Conservation (phyloP, 306 rosid genomes). For the Begonia fuchsioides region DNA sequence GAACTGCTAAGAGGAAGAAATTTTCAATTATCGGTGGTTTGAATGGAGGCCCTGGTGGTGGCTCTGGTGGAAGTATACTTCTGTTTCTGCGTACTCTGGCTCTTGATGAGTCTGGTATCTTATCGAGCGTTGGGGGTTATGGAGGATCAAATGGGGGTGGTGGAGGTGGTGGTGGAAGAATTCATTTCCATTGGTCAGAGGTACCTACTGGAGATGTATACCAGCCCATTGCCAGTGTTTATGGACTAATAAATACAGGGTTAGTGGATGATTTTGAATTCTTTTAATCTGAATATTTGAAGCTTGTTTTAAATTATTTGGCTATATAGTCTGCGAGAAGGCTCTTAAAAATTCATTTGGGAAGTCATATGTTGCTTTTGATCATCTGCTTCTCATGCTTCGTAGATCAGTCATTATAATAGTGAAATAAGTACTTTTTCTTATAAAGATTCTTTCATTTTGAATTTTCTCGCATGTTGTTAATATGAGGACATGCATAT, state of each 20-base stretch:
- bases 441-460: no score
- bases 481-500: no score
- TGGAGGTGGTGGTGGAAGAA: conserved; percentile 98
- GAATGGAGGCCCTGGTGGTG: conserved; percentile 80
- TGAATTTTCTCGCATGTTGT: no score
- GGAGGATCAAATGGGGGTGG: conserved; percentile 52
- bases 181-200: conserved; percentile 94
- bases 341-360: no score
- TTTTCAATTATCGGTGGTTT: conserved; percentile 18
- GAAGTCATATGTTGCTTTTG: no score
- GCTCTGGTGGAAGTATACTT: conserved; percentile 90
- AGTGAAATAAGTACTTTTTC: no score
- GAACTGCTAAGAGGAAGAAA: conserved; percentile 12
- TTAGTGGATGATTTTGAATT: conserved; percentile 15
- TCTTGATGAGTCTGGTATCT: conserved; percentile 58
- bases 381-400: no score
- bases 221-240: conserved; percentile 80
- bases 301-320: neutral
- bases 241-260: conserved; percentile 60
- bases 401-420: no score
- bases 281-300: neutral
- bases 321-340: no score
- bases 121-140: conserved; percentile 83
- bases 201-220: conserved; percentile 92
- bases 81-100: conserved; percentile 51